Evolutionary conservation across 1,284 basidiomycete species (phyloP), one percentile per base, ranked within the genome.

Genomic region (Austroboletus sp.): DNA sequence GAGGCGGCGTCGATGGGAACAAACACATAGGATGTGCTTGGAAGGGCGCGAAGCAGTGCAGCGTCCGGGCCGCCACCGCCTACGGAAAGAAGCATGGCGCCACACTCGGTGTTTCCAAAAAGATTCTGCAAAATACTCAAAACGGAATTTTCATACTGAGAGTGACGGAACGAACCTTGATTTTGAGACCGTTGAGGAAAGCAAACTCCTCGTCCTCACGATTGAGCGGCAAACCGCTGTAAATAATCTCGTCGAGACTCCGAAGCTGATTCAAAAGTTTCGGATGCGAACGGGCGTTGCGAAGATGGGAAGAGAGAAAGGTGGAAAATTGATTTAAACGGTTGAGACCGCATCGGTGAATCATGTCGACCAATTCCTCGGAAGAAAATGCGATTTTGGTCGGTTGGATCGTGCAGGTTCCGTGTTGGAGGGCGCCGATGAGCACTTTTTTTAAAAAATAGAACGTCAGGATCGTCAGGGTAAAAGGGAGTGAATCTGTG

Each of bases 91-190:
- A 85, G 69, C 71, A 81, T 80, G 3, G 75, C 78, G 38, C 80
- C 80, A 51, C 78, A 75, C 66, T 86, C 84, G 4, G 82, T 85
- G 63, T 75, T 83, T 17, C 83, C 82, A 57, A 84, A 85, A 26
- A 82, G 70, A 60, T 84, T 84, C 75, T 80, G 53, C 26, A 12
- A 13, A 32, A 39, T 23, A 21, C 41, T 57, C 42, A 57, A 40
- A 35, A 45, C 17, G 25, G 49, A 38, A 44, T 13, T 19, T 16
- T 4, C 30, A n/a, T 4, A 25, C 12, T 15, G 7, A n/a, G 25
- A 52, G 37, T 15, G 39, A 51, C 38, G n/a, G 15, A 48, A 55
- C 69, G 60, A 60, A 80, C 79, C 57, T 69, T 71, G 45, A 85
- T 56, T 53, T 70, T 78, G 52, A 85, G 72, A 33, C 74, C 73